Evolutionary conservation across 306 rosid genomes (phyloP), one percentile per base, ranked within the genome.

Genomic region (Pterocarpus macrocarpus): DNA sequence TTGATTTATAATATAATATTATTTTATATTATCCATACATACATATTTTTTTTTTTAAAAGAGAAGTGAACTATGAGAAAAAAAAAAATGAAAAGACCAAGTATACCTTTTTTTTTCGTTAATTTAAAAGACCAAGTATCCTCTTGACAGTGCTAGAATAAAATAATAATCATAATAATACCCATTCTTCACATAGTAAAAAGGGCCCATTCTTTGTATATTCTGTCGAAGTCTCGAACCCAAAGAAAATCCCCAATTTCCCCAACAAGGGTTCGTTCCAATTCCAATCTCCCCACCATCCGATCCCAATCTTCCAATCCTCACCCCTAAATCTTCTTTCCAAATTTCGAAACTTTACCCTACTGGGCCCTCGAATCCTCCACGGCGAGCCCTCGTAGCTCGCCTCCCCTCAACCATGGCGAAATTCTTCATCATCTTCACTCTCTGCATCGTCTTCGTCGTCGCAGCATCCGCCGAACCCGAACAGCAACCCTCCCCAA

Each of bases 401-500:
- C 88, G 94, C 90, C 67, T 56, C 33, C 53, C 35, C 64, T 55
- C 76, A 62, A 69, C 7, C 80, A 93, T 91, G 90, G 1, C 73
- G 47, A 76, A 66, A n/a, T 80, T 70, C 81, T 15, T 78, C 50
- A 1, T 72, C 45, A 22, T 50, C 81, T 6, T 80, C 79, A 30
- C 49, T 33, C 7, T 88, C 78, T 45, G 43, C 79, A 16, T 69
- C 66, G 1, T 88, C 82, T 35, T 84, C 70, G 58, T 89, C 67
- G 17, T 72, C 56, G 86, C 79, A 7, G 74, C 63, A 56, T 43
- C 47, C 47, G 86, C 93, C 3, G 89, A 89, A 39, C 64, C 4
- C 17, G 49, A 69, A 8, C 77, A 69, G 4, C 10, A 69, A 4
- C 8, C 77, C 15, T 22, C 84, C 45, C 15, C 75, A 52, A 39